phyloP scores from a whole-genome alignment of 2,329 filamentous ascomycete genomes.

The Colletotrichum chlorophyti region DNA sequence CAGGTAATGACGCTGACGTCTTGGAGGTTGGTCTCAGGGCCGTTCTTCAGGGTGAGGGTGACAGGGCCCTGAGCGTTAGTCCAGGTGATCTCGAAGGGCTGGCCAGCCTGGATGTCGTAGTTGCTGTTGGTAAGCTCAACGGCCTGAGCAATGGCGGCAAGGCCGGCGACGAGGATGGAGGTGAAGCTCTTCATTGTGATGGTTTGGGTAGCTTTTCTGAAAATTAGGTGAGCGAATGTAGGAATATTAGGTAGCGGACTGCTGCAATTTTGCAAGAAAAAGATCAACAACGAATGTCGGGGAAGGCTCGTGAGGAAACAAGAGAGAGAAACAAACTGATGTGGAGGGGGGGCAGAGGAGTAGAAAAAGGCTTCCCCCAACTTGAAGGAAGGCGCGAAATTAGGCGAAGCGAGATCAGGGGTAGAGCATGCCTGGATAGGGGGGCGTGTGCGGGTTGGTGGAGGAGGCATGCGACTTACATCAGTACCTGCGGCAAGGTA shows the following conservation, averaged over 20 bases:
- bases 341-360: conserved; percentile 13
- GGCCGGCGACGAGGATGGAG: conserved; percentile 37
- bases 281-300: conserved; percentile 28
- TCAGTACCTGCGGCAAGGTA: conserved; percentile 13
- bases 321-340: neutral
- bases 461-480: conserved; percentile 26
- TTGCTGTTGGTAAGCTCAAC: conserved; percentile 43
- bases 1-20: conserved; percentile 42
- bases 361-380: conserved; percentile 27
- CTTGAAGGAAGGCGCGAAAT: conserved; percentile 23
- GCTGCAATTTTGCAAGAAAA: conserved; percentile 17
- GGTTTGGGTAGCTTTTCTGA: conserved; percentile 28
- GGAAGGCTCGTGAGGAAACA: conserved; percentile 25
- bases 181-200: conserved; percentile 42
- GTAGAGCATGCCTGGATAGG: conserved; percentile 26
- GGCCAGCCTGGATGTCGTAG: conserved; percentile 43
- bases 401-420: conserved; percentile 27
- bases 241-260: conserved; percentile 25
- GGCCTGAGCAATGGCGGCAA: conserved; percentile 40
- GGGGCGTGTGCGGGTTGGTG: conserved; percentile 19
- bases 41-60: conserved; percentile 49
- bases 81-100: conserved; percentile 54
- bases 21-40: conserved; percentile 42
- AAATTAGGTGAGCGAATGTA: conserved; percentile 21
- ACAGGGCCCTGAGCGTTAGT: conserved; percentile 46